Conservation (phyloP, 2,329 filamentous ascomycete genomes). For the Neofusicoccum cordaticola region DNA sequence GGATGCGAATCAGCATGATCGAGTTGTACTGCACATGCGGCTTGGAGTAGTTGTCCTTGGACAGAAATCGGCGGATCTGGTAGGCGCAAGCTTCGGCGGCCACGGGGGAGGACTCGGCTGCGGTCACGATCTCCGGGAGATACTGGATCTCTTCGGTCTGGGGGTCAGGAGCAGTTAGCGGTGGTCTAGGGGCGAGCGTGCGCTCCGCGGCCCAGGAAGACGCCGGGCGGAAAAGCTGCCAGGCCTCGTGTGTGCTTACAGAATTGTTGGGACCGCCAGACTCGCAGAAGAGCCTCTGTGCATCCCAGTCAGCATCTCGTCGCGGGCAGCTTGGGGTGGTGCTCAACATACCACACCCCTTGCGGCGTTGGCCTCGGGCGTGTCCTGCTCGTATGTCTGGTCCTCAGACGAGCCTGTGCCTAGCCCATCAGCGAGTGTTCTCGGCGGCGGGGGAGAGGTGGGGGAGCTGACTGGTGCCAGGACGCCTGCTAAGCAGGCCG, state of each 20-base stretch:
- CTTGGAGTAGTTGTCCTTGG: conserved; percentile 62
- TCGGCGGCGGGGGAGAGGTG: not conserved
- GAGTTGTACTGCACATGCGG: conserved; percentile 89
- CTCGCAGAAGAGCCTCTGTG: conserved; percentile 77
- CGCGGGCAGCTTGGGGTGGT: conserved; percentile 15
- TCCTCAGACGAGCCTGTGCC: conserved; percentile 12
- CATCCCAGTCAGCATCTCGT: not conserved
- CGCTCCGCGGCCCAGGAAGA: not conserved
- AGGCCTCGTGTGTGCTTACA: conserved; percentile 22
- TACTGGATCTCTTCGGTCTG: conserved; percentile 87
- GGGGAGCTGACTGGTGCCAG: conserved; percentile 23
- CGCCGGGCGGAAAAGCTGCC: not conserved
- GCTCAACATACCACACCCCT: conserved; percentile 51
- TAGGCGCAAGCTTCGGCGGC: conserved; percentile 80
- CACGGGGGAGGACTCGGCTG: conserved; percentile 84
- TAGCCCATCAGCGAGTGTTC: conserved; percentile 17
- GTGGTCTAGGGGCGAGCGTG: not conserved
- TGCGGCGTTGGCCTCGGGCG: conserved; percentile 64
- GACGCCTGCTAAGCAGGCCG: conserved; percentile 31
- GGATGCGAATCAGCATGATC: conserved; percentile 90
- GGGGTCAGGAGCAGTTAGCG: conserved; percentile 17
- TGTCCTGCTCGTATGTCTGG: conserved; percentile 46
- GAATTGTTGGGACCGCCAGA: conserved; percentile 57
- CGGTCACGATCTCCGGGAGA: conserved; percentile 89
- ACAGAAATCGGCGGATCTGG: conserved; percentile 78